A percentile compares a stretch with the other conserved stretches of the same genome.
Conservation (phyloP, 1,284 basidiomycete species). For the Rhodofomes roseus region DNA sequence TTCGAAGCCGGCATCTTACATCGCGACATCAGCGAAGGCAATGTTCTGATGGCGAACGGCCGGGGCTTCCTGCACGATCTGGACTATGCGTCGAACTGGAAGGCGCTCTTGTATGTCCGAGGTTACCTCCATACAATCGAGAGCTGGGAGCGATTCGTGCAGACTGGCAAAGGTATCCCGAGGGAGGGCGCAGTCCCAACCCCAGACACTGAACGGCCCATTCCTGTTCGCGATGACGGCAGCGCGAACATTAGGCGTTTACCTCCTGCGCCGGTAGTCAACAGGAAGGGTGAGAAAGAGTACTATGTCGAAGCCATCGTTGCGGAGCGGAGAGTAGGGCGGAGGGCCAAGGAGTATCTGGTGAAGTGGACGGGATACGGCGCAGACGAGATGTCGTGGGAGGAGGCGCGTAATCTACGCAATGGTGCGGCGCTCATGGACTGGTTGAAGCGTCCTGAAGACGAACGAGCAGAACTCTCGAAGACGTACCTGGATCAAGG, state of each 20-base stretch:
- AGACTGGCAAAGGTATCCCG: not conserved
- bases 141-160: not conserved
- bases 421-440: not conserved
- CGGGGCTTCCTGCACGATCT: constrained; percentile 13
- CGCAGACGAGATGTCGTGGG: not conserved
- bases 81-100: constrained; percentile 10
- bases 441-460: not conserved
- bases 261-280: not conserved
- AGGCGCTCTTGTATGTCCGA: not conserved
- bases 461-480: not conserved
- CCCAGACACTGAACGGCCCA: not conserved
- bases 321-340: not conserved
- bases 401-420: not conserved
- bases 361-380: not conserved
- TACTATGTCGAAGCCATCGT: not conserved
- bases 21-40: constrained; percentile 12
- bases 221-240: no score
- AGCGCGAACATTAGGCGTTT: no score
- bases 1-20: constrained; percentile 10
- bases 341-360: not conserved
- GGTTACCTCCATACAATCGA: not conserved
- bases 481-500: not conserved
- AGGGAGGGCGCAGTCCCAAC: not conserved
- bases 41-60: constrained; percentile 8
- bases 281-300: not conserved